Conservation (phyloP, 164 flowering plant species). For the Kingdonia uniflora region DNA sequence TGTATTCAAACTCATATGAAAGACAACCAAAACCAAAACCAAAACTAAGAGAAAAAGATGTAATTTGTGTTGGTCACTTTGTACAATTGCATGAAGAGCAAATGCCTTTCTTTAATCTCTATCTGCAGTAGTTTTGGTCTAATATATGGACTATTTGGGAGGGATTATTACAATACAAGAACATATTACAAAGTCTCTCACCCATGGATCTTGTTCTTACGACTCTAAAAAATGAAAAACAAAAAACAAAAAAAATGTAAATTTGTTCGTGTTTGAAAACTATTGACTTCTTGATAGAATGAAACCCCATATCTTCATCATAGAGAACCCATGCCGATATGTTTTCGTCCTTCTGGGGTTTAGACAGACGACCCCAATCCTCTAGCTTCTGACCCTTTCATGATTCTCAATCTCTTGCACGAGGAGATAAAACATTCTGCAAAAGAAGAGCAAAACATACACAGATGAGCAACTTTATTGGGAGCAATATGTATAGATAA, state of each 20-base stretch:
- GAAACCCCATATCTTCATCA: constrained; percentile 1
- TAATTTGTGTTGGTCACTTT: constrained; percentile 1
- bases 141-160: neutral
- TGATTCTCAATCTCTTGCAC: constrained; percentile 70
- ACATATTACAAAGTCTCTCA: constrained; percentile 6
- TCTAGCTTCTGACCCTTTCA: constrained; percentile 73
- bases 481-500: too few relatives aligned
- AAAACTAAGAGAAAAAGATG: constrained; percentile 2
- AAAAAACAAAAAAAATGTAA: constrained; percentile 4
- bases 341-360: neutral
- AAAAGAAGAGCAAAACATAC: too few relatives aligned
- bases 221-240: too few relatives aligned
- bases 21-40: constrained; percentile 1
- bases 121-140: constrained; percentile 9
- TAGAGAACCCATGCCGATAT: constrained; percentile 9
- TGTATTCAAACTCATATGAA: neutral
- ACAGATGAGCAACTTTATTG: too few relatives aligned
- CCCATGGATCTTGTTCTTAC: constrained; percentile 6
- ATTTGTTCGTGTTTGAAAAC: neutral
- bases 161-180: constrained; percentile 10
- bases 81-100: constrained; percentile 11
- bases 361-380: constrained; percentile 26
- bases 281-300: neutral
- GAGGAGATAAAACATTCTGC: constrained; percentile 48
- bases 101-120: constrained; percentile 4